A percentile compares a stretch with the other conserved stretches of the same genome.
These are phyloP conservation scores for Trichomonascaceae sp. DNA, from an alignment of 1,139 yeast genomes.

Conservation along the genomic window DNA sequence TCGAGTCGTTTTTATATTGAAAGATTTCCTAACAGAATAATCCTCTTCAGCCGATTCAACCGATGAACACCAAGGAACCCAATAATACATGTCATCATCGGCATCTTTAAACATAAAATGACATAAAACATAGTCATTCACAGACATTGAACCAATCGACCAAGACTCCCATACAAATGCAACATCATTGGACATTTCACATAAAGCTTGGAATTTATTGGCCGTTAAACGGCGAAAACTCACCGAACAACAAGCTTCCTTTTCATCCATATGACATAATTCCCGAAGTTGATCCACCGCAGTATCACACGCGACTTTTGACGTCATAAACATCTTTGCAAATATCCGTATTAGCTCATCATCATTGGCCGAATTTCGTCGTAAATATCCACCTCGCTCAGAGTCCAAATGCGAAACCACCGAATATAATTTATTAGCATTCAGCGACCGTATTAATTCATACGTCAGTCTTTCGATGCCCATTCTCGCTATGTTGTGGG, in stretches of 20 bases:
- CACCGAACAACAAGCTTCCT: background rate
- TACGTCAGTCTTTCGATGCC: background rate
- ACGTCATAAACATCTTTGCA: background rate
- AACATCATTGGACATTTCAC: slow-evolving; percentile 15
- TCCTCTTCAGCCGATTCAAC: slow-evolving; percentile 3
- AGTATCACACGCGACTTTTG: slow-evolving; percentile 1
- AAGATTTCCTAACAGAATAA: slow-evolving; percentile 1
- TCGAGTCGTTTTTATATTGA: background rate
- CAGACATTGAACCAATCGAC: slow-evolving; percentile 20
- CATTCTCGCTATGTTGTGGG: background rate
- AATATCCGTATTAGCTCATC: background rate
- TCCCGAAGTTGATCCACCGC: slow-evolving; percentile 1
- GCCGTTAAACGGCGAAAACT: slow-evolving; percentile 19
- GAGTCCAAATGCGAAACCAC: background rate
- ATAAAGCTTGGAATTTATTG: slow-evolving; percentile 20
- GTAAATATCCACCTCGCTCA: background rate
- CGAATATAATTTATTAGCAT: background rate
- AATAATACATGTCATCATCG: slow-evolving; percentile 27
- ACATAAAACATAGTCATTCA: slow-evolving; percentile 14
- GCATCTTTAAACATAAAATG: slow-evolving; percentile 22
- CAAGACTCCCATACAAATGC: slow-evolving; percentile 26
- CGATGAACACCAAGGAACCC: slow-evolving; percentile 19
- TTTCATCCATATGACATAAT: background rate
- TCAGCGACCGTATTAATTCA: background rate
- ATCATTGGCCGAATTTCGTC: background rate